Evolutionary conservation across 805 yeast species (phyloP).

Genomic region (Nakazawaea ambrosiae): DNA sequence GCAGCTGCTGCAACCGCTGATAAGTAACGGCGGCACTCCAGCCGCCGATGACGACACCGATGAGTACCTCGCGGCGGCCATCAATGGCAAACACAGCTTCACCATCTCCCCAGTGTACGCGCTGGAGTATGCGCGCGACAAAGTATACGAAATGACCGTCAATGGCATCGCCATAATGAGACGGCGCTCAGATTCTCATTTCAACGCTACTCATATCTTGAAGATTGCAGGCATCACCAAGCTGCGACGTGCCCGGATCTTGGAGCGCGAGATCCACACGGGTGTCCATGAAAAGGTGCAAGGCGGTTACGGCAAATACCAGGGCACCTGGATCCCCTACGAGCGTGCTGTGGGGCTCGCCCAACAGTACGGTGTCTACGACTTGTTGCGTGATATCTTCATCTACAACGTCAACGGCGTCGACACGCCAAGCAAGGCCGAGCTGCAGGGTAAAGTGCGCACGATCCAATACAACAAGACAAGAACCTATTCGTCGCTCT

Average conservation of each 20-base stretch:
- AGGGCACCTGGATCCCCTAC: constrained; percentile 94
- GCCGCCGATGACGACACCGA: constrained; percentile 7
- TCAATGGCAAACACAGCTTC: constrained; percentile 1
- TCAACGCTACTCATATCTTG: constrained; percentile 90
- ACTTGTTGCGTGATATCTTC: constrained; percentile 43
- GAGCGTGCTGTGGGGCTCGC: constrained; percentile 63
- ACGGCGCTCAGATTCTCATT: constrained; percentile 72
- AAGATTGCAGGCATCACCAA: constrained; percentile 93
- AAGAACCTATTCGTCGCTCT: constrained; percentile 20
- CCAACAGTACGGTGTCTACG: constrained; percentile 51
- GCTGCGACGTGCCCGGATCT: constrained; percentile 85
- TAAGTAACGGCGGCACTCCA: no score
- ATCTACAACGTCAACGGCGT: constrained; percentile 30
- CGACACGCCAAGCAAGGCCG: constrained; percentile 37
- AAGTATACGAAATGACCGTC: constrained; percentile 71
- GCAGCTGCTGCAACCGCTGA: no score
- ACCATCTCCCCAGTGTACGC: constrained; percentile 45
- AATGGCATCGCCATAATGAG: constrained; percentile 74
- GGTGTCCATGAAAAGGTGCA: constrained; percentile 90
- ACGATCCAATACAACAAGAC: constrained; percentile 4
- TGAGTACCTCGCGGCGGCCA: constrained; percentile 5
- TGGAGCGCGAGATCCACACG: constrained; percentile 88
- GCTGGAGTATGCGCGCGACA: constrained; percentile 74
- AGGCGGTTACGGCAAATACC: constrained; percentile 96
- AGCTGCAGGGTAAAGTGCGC: constrained; percentile 10